Evolutionary conservation across 257 asterid genomes (phyloP), one percentile per base, ranked within the genome.

Genomic region (Thymus quinquecostatus): DNA sequence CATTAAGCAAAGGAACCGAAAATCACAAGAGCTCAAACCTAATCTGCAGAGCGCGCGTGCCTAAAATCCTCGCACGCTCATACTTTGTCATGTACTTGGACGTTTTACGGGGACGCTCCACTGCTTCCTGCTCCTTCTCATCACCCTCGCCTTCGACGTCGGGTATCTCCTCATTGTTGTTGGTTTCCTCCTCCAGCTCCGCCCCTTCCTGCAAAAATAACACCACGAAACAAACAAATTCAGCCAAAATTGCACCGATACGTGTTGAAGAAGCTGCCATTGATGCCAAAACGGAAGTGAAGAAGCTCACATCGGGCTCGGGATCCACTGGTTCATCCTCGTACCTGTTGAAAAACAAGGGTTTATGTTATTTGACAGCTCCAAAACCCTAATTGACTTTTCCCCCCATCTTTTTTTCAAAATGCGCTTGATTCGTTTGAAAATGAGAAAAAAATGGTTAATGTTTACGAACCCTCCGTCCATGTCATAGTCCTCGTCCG

Each of bases 51-150:
- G 98, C 97, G 29, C 97, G 88, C 3, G 98, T 92, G 12, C 97
- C 98, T 81, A 92, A 62, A 72, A 92, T 92, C 75, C 98, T 88
- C 0, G 96, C 98, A 34, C 97, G 92, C 79, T 92, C 98, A 53
- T 90, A 92, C 85, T 92, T 92, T 0, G 98, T 92, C 97, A 92
- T 92, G 53, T 85, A 92, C 67, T 92, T 90, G 2, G 98, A 92
- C 30, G 96, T 92, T 71, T 90, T 90, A 60, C 90, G 85, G 63
- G 88, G 93, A n/a, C 89, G 91, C 34, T 84, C 95, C 13, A 77
- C 83, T 5, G 90, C 81, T 30, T 29, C 90, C 60, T 82, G 85
- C 72, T 86, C 96, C 69, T 71, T 76, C 75, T 92, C 88, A 30
- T 90, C 93, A 2, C 87, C 89, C 6, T 90, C 96, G 2, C 86